A percentile compares a stretch with the other conserved stretches of the same genome.
Evolutionary conservation across 352 stramenopile genomes (phyloP).

Genomic region (Globisporangium spinosum): DNA sequence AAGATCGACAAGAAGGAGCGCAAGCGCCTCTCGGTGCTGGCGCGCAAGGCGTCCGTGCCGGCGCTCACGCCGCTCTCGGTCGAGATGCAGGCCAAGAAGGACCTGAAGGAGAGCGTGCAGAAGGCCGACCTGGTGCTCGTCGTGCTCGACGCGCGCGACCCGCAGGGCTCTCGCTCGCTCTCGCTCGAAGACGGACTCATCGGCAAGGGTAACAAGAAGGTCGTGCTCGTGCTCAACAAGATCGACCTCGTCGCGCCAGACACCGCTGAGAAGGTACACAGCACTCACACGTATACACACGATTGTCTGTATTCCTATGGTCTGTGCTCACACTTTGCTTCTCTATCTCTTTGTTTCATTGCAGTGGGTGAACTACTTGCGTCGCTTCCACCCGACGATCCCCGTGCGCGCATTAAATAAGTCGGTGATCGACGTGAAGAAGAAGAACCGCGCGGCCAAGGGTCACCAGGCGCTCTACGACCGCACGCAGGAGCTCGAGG

Average conservation of each 20-base stretch:
- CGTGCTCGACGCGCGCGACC: constrained; percentile 98
- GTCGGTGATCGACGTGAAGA: constrained; percentile 90
- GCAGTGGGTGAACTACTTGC: constrained; percentile 88
- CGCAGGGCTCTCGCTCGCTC: constrained; percentile 91
- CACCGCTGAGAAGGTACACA: constrained; percentile 77
- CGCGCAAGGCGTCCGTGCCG: constrained; percentile 29
- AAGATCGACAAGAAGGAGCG: constrained; percentile 71
- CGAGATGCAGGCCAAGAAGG: constrained; percentile 75
- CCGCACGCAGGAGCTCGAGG: constrained; percentile 58
- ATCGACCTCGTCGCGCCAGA: constrained; percentile 93
- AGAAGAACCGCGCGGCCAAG: constrained; percentile 74
- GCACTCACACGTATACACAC: not conserved
- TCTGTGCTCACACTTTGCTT: constrained; percentile 26
- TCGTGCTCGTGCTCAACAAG: constrained; percentile 99
- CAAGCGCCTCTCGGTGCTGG: constrained; percentile 36
- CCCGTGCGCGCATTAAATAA: constrained; percentile 79
- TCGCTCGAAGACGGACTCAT: constrained; percentile 95
- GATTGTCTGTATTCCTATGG: not conserved
- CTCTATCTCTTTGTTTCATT: not conserved
- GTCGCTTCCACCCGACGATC: constrained; percentile 93
- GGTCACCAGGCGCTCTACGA: constrained; percentile 65
- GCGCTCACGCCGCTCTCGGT: constrained; percentile 58
- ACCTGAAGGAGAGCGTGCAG: constrained; percentile 71
- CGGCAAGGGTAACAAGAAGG: constrained; percentile 92
- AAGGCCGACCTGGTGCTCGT: constrained; percentile 63